These are phyloP conservation scores for Turnera subulata DNA, from an alignment of 345 rosid species.

Conservation along the genomic window DNA sequence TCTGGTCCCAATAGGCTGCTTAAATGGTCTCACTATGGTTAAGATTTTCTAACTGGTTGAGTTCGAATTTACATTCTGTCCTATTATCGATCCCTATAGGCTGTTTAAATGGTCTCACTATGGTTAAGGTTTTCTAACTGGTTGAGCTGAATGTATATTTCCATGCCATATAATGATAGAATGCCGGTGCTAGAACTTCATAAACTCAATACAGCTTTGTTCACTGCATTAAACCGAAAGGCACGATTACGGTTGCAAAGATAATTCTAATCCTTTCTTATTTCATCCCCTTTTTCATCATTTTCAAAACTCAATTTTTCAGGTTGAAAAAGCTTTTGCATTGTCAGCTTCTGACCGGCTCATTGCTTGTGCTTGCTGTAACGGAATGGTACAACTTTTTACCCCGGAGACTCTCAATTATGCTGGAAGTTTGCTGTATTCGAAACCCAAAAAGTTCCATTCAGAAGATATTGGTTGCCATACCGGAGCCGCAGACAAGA, in stretches of 20 bases:
- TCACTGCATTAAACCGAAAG: neutral
- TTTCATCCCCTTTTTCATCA: slow-evolving; percentile 4
- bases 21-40: no score
- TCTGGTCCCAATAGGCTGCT: no score
- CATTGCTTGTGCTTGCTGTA: slow-evolving; percentile 77
- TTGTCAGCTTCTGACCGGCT: slow-evolving; percentile 56
- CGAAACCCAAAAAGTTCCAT: slow-evolving; percentile 39
- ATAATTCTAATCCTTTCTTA: neutral
- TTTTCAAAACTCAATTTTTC: slow-evolving; percentile 25
- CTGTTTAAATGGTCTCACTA: no score
- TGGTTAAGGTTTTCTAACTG: no score
- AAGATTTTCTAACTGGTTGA: no score
- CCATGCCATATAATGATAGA: no score
- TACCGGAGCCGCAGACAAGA: slow-evolving; percentile 15
- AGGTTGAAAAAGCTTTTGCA: slow-evolving; percentile 75
- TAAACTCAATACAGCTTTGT: no score
- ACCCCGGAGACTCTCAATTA: slow-evolving; percentile 35
- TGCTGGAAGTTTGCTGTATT: slow-evolving; percentile 46
- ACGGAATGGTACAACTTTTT: slow-evolving; percentile 57
- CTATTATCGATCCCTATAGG: no score
- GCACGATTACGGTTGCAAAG: slow-evolving; percentile 4
- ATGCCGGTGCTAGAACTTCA: no score
- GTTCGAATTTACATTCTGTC: no score
- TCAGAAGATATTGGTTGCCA: slow-evolving; percentile 17
- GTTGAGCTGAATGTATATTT: no score